Evolutionary conservation across 306 rosid species (phyloP), one percentile per base, ranked within the genome.

Genomic region (Lathyrus oleraceus): DNA sequence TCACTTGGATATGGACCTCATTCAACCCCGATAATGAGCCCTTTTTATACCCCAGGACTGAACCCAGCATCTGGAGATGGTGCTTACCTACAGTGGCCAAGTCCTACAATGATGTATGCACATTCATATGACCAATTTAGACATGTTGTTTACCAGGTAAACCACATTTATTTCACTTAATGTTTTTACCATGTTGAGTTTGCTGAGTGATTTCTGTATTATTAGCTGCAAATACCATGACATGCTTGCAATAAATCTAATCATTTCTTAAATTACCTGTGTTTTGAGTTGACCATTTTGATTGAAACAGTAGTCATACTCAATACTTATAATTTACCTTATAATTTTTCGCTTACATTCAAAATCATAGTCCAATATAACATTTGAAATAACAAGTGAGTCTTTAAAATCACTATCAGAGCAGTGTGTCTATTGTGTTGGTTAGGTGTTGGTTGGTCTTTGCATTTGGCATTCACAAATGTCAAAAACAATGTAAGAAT

Each of bases 61-160:
- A 87, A 85, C 69, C 98, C 83, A 78, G 44, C 87, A 42, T 67
- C 91, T 57, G 65, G 79, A 20, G 95, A 85, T 45, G 89, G 84
- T 81, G 82, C 85, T 16, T 92, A 83, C 79, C 79, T 81, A 59
- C 97, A 83, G 78, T 92, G 98, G 96, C 88, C 94, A 14, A 86
- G 85, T 79, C 73, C 96, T 83, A 73, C 95, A 19, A 83, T 92
- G 89, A 86, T 92, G 93, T 92, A 92, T 85, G 91, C 89, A 3
- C 92, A 85, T 83, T 73, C 89, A 11, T 87, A 84, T 78, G 97
- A 85, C 70, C 97, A 89, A 66, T 86, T 89, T 77, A 84, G 97
- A 71, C 96, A 89, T 78, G 80, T 87, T 78, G 87, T 87, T 81
- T 86, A 81, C 80, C 98, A 80, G 96, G 96, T 92, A 74, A 51